These are phyloP conservation scores for Scheffersomyces quercinus DNA, from an alignment of 1,139 yeast species.

Conservation along the genomic window DNA sequence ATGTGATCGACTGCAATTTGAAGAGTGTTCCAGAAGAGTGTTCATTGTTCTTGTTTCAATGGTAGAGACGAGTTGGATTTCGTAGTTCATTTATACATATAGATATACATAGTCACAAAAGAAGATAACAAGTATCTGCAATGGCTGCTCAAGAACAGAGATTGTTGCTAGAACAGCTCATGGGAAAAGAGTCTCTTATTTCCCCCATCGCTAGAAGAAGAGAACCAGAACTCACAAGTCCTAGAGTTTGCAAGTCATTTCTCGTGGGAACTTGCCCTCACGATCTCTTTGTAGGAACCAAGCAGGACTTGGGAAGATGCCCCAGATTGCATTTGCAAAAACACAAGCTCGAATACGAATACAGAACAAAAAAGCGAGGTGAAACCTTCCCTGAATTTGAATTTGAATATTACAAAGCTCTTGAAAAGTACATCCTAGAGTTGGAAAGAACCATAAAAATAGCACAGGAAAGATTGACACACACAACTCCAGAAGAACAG, in stretches of 20 bases:
- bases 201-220: constrained; percentile 36
- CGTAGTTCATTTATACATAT: too few relatives aligned
- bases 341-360: constrained; percentile 70
- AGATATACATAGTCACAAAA: too few relatives aligned
- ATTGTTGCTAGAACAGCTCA: constrained; percentile 72
- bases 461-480: constrained; percentile 62
- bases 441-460: constrained; percentile 65
- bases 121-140: not conserved
- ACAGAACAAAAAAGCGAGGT: constrained; percentile 53
- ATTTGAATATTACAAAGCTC: constrained; percentile 59
- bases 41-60: too few relatives aligned
- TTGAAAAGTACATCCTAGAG: constrained; percentile 59
- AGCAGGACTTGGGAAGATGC: constrained; percentile 81
- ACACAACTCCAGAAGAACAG: constrained; percentile 67
- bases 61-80: too few relatives aligned
- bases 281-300: constrained; percentile 80
- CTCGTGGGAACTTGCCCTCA: constrained; percentile 88
- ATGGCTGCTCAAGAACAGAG: constrained; percentile 67
- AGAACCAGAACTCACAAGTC: constrained; percentile 58
- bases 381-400: constrained; percentile 69
- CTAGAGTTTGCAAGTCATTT: constrained; percentile 75
- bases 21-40: too few relatives aligned
- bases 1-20: too few relatives aligned
- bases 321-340: constrained; percentile 77
- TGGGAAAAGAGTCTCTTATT: constrained; percentile 66